phyloP scores from a whole-genome alignment of 768 basidiomycete genomes.

The Phaeotremella fagi region DNA sequence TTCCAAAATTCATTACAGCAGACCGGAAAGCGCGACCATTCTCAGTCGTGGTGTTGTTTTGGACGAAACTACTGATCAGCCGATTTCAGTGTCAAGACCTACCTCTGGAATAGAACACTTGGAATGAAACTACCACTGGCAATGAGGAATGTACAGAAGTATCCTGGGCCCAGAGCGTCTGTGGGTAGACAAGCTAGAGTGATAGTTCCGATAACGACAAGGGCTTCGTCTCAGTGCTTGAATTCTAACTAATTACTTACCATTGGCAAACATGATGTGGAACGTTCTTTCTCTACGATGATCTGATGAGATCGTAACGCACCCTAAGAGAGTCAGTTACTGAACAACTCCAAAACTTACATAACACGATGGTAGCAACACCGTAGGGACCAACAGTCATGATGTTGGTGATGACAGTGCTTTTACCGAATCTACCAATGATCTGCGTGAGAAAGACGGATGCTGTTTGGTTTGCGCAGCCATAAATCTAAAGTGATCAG shows the following conservation, averaged over 20 bases:
- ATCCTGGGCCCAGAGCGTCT: conserved; percentile 6
- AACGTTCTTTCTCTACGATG: conserved; percentile 10
- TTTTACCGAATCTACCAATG: conserved; percentile 8
- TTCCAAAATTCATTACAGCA: conserved; percentile 13
- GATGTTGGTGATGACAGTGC: conserved; percentile 16
- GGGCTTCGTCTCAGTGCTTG: not conserved
- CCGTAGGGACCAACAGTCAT: conserved; percentile 14
- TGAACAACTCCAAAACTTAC: too few relatives aligned
- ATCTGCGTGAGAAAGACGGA: conserved; percentile 15
- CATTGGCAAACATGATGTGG: conserved; percentile 15
- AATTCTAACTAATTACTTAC: not conserved
- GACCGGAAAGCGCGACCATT: conserved; percentile 19
- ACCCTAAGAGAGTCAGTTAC: too few relatives aligned
- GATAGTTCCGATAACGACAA: conserved; percentile 15
- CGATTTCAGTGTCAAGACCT: too few relatives aligned
- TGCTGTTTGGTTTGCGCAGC: conserved; percentile 17
- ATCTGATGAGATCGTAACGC: conserved; percentile 4
- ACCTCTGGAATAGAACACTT: conserved; percentile 5
- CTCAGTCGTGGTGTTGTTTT: conserved; percentile 18
- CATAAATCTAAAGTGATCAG: conserved; percentile 15
- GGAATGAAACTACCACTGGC: conserved; percentile 9
- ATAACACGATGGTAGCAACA: conserved; percentile 2
- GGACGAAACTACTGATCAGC: conserved; percentile 15
- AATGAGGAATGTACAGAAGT: conserved; percentile 17
- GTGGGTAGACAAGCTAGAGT: conserved; percentile 7